phyloP scores from a whole-genome alignment of 2,329 filamentous ascomycete species.

The Verticillium alfalfae region DNA sequence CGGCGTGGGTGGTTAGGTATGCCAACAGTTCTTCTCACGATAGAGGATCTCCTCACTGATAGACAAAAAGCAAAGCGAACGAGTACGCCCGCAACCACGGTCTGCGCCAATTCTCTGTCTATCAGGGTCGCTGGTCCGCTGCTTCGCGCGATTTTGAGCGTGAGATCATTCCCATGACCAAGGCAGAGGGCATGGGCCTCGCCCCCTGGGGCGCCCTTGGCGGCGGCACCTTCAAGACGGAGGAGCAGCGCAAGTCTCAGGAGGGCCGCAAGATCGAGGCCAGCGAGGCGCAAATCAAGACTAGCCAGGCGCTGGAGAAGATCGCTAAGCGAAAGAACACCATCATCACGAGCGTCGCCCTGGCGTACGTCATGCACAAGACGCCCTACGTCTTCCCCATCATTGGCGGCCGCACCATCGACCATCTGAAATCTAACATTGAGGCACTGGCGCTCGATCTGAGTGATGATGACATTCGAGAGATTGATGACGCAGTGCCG shows the following conservation, averaged over 20 bases:
- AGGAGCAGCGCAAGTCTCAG: conserved; percentile 19
- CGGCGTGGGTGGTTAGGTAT: conserved; percentile 60
- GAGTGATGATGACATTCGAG: conserved; percentile 54
- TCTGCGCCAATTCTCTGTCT: conserved; percentile 64
- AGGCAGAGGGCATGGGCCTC: conserved; percentile 55
- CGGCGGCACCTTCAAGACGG: conserved; percentile 27
- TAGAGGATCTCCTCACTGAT: background rate
- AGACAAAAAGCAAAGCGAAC: conserved; percentile 46
- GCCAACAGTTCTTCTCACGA: background rate
- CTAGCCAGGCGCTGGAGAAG: conserved; percentile 39
- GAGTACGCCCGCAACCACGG: conserved; percentile 66
- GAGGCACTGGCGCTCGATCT: conserved; percentile 59
- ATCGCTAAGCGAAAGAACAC: conserved; percentile 40
- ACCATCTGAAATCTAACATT: conserved; percentile 66
- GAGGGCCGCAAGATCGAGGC: conserved; percentile 33
- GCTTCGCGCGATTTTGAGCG: conserved; percentile 62
- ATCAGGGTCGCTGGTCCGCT: conserved; percentile 61
- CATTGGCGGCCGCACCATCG: conserved; percentile 62
- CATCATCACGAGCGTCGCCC: conserved; percentile 44
- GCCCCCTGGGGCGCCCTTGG: conserved; percentile 50
- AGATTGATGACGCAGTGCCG: conserved; percentile 55
- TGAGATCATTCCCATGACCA: conserved; percentile 63
- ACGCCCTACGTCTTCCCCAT: conserved; percentile 69
- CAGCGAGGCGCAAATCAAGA: conserved; percentile 46
- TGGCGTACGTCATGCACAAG: conserved; percentile 72